phyloP scores from a whole-genome alignment of 1,139 yeast species.

The Keqinozyma sinolaborantium region DNA sequence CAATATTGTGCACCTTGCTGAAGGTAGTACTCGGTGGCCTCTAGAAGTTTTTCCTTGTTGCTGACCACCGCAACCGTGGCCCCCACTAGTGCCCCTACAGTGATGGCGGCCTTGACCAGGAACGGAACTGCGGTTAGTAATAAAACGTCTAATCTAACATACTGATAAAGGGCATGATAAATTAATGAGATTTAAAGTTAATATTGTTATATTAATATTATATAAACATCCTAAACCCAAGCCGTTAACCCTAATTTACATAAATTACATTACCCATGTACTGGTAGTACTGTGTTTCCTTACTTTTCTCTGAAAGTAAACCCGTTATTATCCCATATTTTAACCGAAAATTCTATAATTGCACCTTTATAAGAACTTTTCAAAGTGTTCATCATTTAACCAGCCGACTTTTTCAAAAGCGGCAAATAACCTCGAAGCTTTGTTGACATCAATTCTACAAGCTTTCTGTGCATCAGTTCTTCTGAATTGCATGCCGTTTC shows the following conservation, averaged over 20 bases:
- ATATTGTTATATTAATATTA: no score
- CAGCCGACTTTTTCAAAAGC: slow-evolving; percentile 96
- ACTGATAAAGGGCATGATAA: background rate
- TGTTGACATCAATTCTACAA: slow-evolving; percentile 94
- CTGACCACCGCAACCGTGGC: slow-evolving; percentile 34
- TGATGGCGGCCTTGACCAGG: slow-evolving; percentile 37
- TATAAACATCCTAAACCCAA: background rate
- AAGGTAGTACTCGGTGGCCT: slow-evolving; percentile 27
- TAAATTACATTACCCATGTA: background rate
- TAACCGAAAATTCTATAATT: no score
- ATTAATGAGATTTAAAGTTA: no score
- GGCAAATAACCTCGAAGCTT: slow-evolving; percentile 88
- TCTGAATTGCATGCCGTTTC: slow-evolving; percentile 79
- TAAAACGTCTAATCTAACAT: background rate
- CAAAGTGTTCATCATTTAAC: slow-evolving; percentile 78
- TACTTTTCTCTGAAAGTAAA: background rate
- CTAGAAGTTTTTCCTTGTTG: slow-evolving; percentile 30
- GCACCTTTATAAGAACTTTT: slow-evolving; percentile 30
- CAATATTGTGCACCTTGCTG: slow-evolving; percentile 36
- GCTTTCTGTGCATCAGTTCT: slow-evolving; percentile 98
- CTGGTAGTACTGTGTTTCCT: background rate
- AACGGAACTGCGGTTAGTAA: slow-evolving; percentile 26
- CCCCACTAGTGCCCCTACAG: slow-evolving; percentile 38
- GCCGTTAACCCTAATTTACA: background rate
- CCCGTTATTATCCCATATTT: background rate